Evolutionary conservation across 495 filamentous ascomycete genomes (phyloP), one percentile per base, ranked within the genome.

Genomic region (Penicillium roqueforti): DNA sequence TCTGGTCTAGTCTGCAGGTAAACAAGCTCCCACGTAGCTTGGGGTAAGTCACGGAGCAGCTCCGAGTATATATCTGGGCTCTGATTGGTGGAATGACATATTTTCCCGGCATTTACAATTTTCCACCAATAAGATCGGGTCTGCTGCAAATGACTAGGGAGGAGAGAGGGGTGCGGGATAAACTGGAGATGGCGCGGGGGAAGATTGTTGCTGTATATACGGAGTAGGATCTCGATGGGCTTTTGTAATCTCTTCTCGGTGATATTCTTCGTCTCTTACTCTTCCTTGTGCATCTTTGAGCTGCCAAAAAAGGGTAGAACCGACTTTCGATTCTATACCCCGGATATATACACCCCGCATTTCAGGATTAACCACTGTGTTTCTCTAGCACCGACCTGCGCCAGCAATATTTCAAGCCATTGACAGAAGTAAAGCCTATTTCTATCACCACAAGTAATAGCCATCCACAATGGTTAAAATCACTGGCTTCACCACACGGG

Each of bases 401-500:
- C 31, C 39, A 32, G 49, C 49, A 16, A 18, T 26, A 6, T 22
- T 44, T 13, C 7, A 28, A 34, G 50, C 29, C 28, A 42, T 52
- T 52, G 29, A 34, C 22, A 18, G 28, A 25, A 32, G 9, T 13
- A 34, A n/a, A 20, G 1, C 22, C 4, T 11, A 45, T 19, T 6
- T 4, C 4, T 31, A 28, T 7, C 26, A 18, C 4, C 25, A 4
- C 1, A 43, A 43, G 20, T 26, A 16, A 29, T 2, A 29, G 11
- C 9, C 1, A 9, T 39, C 46, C 62, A 73, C 51, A 61, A 84
- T 80, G 78, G 84, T 95, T 60, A 92, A 85, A 29, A 92, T 96
- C 70, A 92, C 87, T 49, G 80, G 83, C 52, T 88, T 83, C 68
- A 79, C 79, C 57, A 92, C 89, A 42, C 81, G 87, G 59, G 91